Evolutionary conservation across 2,329 filamentous ascomycete species (phyloP).

Genomic region (Aspergillus udagawae): DNA sequence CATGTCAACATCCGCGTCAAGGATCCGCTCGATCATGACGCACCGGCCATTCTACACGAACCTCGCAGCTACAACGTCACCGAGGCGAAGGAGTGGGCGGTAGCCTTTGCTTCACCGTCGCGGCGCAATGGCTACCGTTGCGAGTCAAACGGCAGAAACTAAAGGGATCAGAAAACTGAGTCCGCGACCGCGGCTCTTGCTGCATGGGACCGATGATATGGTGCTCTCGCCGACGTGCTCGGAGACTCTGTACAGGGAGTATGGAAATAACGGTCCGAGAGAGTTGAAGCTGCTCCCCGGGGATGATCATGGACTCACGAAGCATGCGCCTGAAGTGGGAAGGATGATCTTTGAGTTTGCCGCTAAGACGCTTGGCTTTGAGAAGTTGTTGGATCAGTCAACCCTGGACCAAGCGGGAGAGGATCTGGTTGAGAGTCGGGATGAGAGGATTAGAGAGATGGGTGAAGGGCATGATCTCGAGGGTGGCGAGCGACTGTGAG

Average conservation of each 20-base stretch:
- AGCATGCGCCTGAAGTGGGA: conserved; percentile 36
- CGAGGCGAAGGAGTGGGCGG: conserved; percentile 23
- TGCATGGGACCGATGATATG: conserved; percentile 39
- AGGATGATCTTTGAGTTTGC: conserved; percentile 39
- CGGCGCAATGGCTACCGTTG: conserved; percentile 34
- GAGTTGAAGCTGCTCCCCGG: conserved; percentile 38
- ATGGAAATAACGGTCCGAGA: conserved; percentile 30
- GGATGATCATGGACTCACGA: conserved; percentile 42
- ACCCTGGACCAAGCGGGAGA: conserved; percentile 12
- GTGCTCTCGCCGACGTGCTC: conserved; percentile 33
- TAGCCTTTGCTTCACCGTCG: conserved; percentile 39
- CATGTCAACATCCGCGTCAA: conserved; percentile 14
- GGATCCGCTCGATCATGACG: conserved; percentile 20
- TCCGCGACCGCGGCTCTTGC: conserved; percentile 34
- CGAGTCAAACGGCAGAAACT: conserved; percentile 37
- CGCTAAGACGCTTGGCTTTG: conserved; percentile 30
- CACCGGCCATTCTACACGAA: conserved; percentile 29
- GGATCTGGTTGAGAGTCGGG: conserved; percentile 20
- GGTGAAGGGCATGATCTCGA: conserved; percentile 35
- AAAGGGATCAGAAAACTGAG: conserved; percentile 28
- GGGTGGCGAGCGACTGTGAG: conserved; percentile 1
- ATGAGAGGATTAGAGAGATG: conserved; percentile 25
- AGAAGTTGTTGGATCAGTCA: conserved; percentile 10
- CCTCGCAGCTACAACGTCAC: conserved; percentile 22
- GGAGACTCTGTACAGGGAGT: conserved; percentile 33